These are phyloP conservation scores for Acrasis kona DNA, from an alignment of 78 protist species.

Conservation along the genomic window DNA sequence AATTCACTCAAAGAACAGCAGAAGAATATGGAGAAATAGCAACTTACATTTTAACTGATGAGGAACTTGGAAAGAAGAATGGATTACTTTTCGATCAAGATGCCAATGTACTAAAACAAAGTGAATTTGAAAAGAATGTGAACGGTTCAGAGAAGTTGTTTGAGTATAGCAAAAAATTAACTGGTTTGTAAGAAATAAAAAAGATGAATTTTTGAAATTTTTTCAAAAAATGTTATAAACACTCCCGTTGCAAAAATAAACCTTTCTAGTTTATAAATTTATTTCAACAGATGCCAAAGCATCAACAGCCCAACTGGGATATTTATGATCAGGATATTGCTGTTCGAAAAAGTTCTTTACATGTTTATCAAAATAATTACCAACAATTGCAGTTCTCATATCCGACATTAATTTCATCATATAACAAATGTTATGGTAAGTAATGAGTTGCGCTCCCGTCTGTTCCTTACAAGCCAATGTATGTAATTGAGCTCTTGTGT, in stretches of 20 bases:
- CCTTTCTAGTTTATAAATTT: background rate
- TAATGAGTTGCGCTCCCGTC: slow-evolving; percentile 63
- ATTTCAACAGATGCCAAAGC: slow-evolving; percentile 8
- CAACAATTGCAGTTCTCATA: slow-evolving; percentile 50
- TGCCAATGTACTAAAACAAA: too few species aligned
- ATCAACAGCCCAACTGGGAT: slow-evolving; percentile 25
- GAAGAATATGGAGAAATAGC: too few species aligned
- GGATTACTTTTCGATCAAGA: too few species aligned
- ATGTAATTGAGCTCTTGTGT: slow-evolving; percentile 72
- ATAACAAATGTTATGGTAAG: slow-evolving; percentile 83
- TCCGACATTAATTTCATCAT: slow-evolving; percentile 59
- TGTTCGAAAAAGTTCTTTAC: slow-evolving; percentile 3
- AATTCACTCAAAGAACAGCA: too few species aligned
- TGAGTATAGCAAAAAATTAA: too few species aligned
- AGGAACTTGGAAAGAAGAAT: too few species aligned
- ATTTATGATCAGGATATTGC: background rate
- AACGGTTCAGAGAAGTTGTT: too few species aligned
- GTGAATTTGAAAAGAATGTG: too few species aligned
- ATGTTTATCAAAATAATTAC: slow-evolving; percentile 21
- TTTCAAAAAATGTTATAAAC: too few species aligned
- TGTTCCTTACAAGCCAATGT: slow-evolving; percentile 35
- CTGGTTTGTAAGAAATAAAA: too few species aligned
- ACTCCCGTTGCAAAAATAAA: background rate
- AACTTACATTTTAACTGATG: too few species aligned
- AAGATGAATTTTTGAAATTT: too few species aligned